Base-by-base conservation (phyloP, 176 grass and related monocot species). In the Aegilops tauschii region DNA sequence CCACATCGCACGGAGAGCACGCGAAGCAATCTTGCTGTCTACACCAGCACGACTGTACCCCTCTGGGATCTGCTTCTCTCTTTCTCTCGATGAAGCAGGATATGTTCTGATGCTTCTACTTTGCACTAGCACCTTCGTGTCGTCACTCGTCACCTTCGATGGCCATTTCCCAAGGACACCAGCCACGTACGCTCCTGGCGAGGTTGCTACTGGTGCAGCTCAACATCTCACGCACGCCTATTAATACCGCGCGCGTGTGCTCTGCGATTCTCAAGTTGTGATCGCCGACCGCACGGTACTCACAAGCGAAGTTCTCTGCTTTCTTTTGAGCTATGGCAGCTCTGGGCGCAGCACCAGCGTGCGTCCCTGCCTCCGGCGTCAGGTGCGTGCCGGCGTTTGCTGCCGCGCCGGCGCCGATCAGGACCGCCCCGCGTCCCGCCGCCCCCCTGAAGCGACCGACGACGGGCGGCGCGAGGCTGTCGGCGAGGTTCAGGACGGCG, bases 401-500 rank as follows among this genome's bases (percentile, higher is more conserved):
- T 12, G 14, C 47, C 50, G 50, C 49, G 14, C 12, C 45, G 45
- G 45, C 13, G 47, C 9, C 11, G 58, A 80, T 67, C 64, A 89
- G 69, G 77, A 74, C 27, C 23, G 9, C 79, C 14, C 23, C 54
- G 39, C 25, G 54, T 18, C 8, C 56, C 68, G 34, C 67, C 32
- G 34, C 77, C 10, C 81, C 71, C 6, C 21, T 39, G 20, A 36
- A 44, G 72, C 59, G 39, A 1, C 45, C 31, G 10, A 8, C 78
- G 9, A 16, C 79, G 1, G 50, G 50, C 49, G 21, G 56, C 65
- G 17, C 23, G 3, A 67, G 61, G 61, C 4, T n/a, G 5, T 59
- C 65, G 7, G 73, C 65, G 63, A 25, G 79, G 80, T 89, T 85
- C 89, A 78, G 65, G 73, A 32, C 40, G 0, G 88, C 90, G 12